Conservation (phyloP, 2,329 filamentous ascomycete species). For the Arthrinium puccinioides region DNA sequence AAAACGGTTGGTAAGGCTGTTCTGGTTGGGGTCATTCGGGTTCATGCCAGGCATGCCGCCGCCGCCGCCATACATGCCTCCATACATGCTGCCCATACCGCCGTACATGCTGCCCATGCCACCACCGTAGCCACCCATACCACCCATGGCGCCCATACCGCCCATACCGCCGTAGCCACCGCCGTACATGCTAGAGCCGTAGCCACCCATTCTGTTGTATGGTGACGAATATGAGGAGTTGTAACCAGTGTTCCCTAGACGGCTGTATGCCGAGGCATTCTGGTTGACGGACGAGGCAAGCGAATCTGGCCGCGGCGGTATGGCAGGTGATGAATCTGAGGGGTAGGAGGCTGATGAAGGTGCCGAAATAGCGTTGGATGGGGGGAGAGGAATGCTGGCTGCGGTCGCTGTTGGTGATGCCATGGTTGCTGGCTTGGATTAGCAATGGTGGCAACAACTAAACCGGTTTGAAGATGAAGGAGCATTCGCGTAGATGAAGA, state of each 20-base stretch:
- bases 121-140: constrained; percentile 31
- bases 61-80: constrained; percentile 18
- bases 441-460: not conserved
- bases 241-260: constrained; percentile 45
- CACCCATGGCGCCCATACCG: constrained; percentile 11
- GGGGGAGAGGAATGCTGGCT: constrained; percentile 30
- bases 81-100: constrained; percentile 31
- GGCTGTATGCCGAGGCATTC: constrained; percentile 77
- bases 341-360: constrained; percentile 32
- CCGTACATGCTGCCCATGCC: constrained; percentile 32
- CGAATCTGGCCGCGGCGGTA: constrained; percentile 75
- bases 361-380: constrained; percentile 30
- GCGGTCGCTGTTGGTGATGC: constrained; percentile 33
- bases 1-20: constrained; percentile 92
- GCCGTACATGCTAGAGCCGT: constrained; percentile 23
- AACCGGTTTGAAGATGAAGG: not conserved
- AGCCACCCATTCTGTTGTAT: constrained; percentile 33
- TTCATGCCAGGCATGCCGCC: constrained; percentile 33
- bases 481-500: not conserved
- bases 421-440: constrained; percentile 15
- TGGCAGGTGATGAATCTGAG: constrained; percentile 48
- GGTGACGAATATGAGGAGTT: constrained; percentile 42
- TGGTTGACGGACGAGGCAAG: constrained; percentile 77
- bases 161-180: constrained; percentile 19
- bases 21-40: constrained; percentile 44